These are phyloP conservation scores for Acacia crassicarpa DNA, from an alignment of 306 rosid species.

Conservation along the genomic window DNA sequence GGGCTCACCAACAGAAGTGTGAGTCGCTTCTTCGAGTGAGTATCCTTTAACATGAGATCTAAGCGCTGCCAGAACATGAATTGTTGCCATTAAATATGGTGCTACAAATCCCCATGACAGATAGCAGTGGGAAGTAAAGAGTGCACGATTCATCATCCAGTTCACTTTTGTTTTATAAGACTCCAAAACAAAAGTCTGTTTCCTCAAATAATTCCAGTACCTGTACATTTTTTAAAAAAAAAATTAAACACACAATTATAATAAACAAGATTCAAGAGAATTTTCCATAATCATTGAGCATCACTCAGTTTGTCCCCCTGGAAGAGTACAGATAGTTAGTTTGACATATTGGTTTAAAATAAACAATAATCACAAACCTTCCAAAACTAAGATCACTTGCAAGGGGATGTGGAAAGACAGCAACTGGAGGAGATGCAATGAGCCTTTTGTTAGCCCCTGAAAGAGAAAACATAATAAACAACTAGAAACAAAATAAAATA, in stretches of 20 bases:
- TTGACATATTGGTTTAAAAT: background rate
- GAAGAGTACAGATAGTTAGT: background rate
- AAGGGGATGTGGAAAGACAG: conserved; percentile 98
- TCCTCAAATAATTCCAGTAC: conserved; percentile 99
- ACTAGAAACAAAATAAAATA: conserved; percentile 12
- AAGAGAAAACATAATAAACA: conserved; percentile 33
- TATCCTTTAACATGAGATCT: conserved; percentile 54
- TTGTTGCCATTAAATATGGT: conserved; percentile 70
- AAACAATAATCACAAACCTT: conserved; percentile 59
- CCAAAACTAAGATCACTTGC: conserved; percentile 90
- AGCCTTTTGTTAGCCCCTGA: conserved; percentile 91
- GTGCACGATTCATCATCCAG: conserved; percentile 91
- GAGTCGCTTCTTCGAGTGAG: conserved; percentile 57
- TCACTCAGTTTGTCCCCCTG: conserved; percentile 1
- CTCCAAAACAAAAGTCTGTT: conserved; percentile 97
- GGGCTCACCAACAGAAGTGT: conserved; percentile 72
- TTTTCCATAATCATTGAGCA: background rate
- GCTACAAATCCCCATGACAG: conserved; percentile 94
- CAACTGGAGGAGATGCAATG: conserved; percentile 90
- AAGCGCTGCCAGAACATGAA: conserved; percentile 74
- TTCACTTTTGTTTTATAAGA: conserved; percentile 80
- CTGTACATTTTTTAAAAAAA: conserved; percentile 51
- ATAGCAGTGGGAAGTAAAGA: conserved; percentile 77
- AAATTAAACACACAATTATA: conserved; percentile 26
- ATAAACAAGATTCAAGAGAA: conserved; percentile 3